Conservation (phyloP, 2,329 filamentous ascomycete genomes). For the Pseudocercospora pini-densiflorae region DNA sequence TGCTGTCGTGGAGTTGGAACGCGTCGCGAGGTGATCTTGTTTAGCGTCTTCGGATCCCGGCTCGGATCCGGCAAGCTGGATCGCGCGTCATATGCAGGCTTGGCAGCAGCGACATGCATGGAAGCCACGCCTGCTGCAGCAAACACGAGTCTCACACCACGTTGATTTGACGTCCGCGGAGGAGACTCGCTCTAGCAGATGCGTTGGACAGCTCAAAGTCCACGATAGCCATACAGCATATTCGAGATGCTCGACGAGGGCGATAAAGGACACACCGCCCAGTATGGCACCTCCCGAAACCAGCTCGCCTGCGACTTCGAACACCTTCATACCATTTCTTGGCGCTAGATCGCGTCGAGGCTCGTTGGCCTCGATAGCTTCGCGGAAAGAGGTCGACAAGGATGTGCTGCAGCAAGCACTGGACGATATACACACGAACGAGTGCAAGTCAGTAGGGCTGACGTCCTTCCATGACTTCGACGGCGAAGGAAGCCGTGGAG, state of each 20-base stretch:
- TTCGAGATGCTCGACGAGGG: background rate
- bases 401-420: constrained; percentile 77
- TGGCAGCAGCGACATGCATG: background rate
- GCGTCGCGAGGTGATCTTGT: background rate
- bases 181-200: background rate
- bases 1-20: background rate
- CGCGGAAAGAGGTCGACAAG: constrained; percentile 60
- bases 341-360: constrained; percentile 41
- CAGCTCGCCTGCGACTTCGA: constrained; percentile 35
- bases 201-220: background rate
- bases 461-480: constrained; percentile 97
- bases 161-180: background rate
- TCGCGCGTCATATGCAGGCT: background rate
- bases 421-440: constrained; percentile 85
- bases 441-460: constrained; percentile 81
- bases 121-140: background rate
- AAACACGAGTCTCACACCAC: background rate
- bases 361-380: constrained; percentile 46
- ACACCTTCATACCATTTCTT: constrained; percentile 36
- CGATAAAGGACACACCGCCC: background rate
- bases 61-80: background rate
- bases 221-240: background rate
- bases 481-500: constrained; percentile 59
- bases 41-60: background rate
- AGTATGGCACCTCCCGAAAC: constrained; percentile 30